Evolutionary conservation across 2,329 filamentous ascomycete species (phyloP), one percentile per base, ranked within the genome.

Genomic region (Ascochyta clinopodiicola): DNA sequence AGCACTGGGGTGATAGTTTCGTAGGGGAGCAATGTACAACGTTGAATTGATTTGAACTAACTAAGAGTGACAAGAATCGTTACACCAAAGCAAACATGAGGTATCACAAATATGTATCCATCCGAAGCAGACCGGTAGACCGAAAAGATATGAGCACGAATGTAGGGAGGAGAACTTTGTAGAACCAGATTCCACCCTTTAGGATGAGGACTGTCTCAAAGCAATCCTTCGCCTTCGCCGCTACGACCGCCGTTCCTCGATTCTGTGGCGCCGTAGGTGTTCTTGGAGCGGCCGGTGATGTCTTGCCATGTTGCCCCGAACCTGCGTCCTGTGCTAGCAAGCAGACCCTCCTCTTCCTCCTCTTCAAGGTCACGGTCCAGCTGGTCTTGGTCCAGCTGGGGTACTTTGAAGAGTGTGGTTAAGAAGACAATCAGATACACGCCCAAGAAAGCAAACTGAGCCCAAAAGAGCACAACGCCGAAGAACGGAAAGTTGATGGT

Each of bases 401-500:
- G 93, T 1, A 92, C 87, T 37, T 89, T 87, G 82, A 98, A 88
- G 0, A 97, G 78, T 3, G 90, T 86, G 0, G 90, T 89, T 21
- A 92, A 56, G 65, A 96, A 90, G 12, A 96, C 88, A 50, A 96
- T 78, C 9, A 96, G 75, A 75, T 96, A 97, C 19, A 97, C 76
- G 22, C 80, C 89, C 38, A 99, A 78, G 78, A 99, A 98, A 12
- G 84, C 90, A 71, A 97, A 98, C 69, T 99, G 95, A 0, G 92
- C 91, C 92, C 93, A 99, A 76, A 98, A 99, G 64, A 91, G 85
- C n/a, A 98, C 80, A 10, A 89, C 87, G 10, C 95, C 95, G 70
- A 99, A 96, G 72, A 97, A 92, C 6, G 95, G 93, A 83, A 95
- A 99, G 72, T 96, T 96, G 70, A 96, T 85, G 21, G 91, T 93